phyloP scores from a whole-genome alignment of 1,284 basidiomycete genomes.

The Cerioporus squamosus region DNA sequence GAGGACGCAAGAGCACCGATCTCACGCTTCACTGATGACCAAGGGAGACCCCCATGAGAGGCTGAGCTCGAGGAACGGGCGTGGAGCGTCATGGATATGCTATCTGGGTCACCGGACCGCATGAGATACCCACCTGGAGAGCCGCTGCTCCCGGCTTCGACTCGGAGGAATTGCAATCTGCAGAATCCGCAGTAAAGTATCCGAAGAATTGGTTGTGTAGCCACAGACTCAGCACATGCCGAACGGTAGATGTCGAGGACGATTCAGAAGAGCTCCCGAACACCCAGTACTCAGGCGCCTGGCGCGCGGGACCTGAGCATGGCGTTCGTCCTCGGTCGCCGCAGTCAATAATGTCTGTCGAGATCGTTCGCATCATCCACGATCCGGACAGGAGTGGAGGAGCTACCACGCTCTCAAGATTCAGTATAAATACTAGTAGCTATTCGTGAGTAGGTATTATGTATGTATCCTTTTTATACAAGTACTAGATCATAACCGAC shows the following conservation, averaged over 20 bases:
- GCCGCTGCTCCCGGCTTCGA: conserved; percentile 8
- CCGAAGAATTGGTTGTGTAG: neutral
- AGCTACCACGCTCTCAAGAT: no score
- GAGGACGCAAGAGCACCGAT: neutral
- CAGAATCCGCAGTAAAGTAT: neutral
- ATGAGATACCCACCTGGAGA: conserved; percentile 9
- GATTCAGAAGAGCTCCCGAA: no score
- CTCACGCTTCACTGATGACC: neutral
- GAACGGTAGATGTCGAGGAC: no score
- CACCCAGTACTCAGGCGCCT: no score
- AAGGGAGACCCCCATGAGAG: neutral
- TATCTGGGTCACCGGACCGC: conserved; percentile 24
- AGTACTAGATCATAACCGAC: conserved; percentile 9
- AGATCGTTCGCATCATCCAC: no score
- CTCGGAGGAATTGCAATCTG: conserved; percentile 1
- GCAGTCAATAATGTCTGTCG: no score
- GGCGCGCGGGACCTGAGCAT: no score
- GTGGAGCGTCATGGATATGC: conserved; percentile 14
- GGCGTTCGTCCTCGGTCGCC: no score
- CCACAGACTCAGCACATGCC: neutral
- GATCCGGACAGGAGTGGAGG: no score
- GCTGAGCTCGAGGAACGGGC: conserved; percentile 5
- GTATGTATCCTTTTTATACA: conserved; percentile 15
- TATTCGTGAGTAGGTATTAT: conserved; percentile 21
- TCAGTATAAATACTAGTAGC: conserved; percentile 1